Conservation (phyloP, 2,329 filamentous ascomycete species). For the Colletotrichum sp. region DNA sequence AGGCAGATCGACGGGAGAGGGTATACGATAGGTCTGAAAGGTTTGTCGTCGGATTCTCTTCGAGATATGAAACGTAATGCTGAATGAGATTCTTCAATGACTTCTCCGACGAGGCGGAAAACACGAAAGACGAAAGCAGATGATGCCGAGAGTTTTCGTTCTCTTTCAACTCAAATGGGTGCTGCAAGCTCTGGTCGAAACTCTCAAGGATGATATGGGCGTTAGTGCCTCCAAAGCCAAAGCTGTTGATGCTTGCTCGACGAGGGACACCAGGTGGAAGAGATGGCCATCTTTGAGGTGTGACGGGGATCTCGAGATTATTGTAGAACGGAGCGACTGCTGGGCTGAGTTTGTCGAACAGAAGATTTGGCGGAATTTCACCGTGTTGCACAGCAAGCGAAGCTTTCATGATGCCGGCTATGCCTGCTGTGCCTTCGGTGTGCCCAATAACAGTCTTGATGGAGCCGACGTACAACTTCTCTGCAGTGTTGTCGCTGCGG, state of each 20-base stretch:
- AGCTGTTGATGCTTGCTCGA: constrained; percentile 27
- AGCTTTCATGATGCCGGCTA: constrained; percentile 31
- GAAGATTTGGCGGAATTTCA: constrained; percentile 33
- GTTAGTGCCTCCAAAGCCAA: constrained; percentile 51
- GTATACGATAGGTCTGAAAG: background rate
- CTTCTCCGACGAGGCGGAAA: background rate
- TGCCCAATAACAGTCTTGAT: constrained; percentile 34
- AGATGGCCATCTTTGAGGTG: constrained; percentile 21
- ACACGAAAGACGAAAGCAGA: background rate
- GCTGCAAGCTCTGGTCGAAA: background rate
- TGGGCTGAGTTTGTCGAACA: constrained; percentile 33
- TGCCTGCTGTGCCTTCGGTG: constrained; percentile 28
- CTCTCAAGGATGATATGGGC: constrained; percentile 42
- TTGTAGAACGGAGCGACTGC: constrained; percentile 27
- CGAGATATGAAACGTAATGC: background rate
- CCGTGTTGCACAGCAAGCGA: constrained; percentile 24
- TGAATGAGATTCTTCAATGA: background rate
- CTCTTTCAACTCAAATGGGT: background rate
- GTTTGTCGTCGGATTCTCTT: background rate
- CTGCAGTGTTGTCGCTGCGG: constrained; percentile 17
- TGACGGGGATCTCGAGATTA: constrained; percentile 21
- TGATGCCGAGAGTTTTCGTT: background rate
- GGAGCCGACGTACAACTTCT: constrained; percentile 29
- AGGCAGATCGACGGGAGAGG: background rate
- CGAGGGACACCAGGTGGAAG: background rate